A percentile compares a stretch with the other conserved stretches of the same genome.
These are phyloP conservation scores for Rhodamnia rubescens DNA, from an alignment of 345 rosid genomes.

Conservation along the genomic window DNA sequence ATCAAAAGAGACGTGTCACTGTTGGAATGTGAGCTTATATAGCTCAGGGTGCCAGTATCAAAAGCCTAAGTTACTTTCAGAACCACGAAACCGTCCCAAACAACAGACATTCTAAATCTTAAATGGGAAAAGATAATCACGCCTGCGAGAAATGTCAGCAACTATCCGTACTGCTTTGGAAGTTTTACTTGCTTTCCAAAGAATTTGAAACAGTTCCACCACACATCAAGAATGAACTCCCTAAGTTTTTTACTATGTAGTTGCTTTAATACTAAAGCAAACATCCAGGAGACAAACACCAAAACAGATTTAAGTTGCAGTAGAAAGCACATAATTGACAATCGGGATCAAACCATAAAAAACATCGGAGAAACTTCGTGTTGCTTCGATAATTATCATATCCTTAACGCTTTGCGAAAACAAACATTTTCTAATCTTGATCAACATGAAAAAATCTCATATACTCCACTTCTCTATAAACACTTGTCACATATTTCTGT, in stretches of 20 bases:
- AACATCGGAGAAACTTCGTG: neutral
- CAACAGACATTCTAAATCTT: neutral
- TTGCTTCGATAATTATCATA: neutral
- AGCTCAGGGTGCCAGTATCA: neutral
- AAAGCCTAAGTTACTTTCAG: neutral
- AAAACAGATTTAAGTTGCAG: neutral
- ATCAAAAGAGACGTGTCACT: neutral
- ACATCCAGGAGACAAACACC: neutral
- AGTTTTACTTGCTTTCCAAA: neutral
- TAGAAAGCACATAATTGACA: neutral
- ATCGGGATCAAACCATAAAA: neutral
- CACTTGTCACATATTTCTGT: neutral
- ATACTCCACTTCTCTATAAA: neutral
- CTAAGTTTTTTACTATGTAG: neutral
- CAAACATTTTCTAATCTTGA: neutral
- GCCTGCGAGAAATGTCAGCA: neutral
- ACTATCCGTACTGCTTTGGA: neutral
- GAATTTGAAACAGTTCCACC: neutral
- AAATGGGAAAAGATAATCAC: neutral
- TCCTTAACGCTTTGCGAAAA: neutral
- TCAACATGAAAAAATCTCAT: neutral
- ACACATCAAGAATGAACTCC: neutral
- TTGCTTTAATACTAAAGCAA: neutral
- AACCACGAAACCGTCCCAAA: rapidly evolving
- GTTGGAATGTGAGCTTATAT: neutral